Evolutionary conservation across 2,329 filamentous ascomycete genomes (phyloP), one percentile per base, ranked within the genome.

Genomic region (Beauveria asiatica): DNA sequence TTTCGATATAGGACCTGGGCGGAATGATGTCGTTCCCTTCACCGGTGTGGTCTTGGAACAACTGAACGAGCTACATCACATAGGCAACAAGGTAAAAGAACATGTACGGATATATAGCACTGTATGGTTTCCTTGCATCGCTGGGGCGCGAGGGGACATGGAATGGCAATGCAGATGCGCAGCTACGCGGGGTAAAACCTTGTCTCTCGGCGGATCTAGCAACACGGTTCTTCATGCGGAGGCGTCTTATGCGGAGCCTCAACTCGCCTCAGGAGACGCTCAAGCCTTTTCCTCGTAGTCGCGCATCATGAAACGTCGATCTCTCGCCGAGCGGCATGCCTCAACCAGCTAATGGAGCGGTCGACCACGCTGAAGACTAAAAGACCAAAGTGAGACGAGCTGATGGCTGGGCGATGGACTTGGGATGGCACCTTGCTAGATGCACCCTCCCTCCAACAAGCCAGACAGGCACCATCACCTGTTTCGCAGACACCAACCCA

Each of bases 401-500:
- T 55, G n/a, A 37, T 45, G 9, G 41, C 21, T 45, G n/a, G 33
- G 50, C 11, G 42, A 56, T 46, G 53, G 11, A 33, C 45, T 49
- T 49, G 21, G 23, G 55, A 48, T 57, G 44, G 30, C 44, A 49
- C 19, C 33, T 50, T 57, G 55, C 23, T 50, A 57, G 21, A 3
- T 13, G 45, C 55, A 57, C 55, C 55, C 55, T 57, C 55, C 55
- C 55, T 48, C 30, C 44, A 19, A 23, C 27, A 48, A 25, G n/a
- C 6, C 10, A 30, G n/a, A 39, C 17, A 19, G 21, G 23, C 51
- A 44, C 51, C 19, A 42, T 17, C 42, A 27, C 27, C 25, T 48
- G 54, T 39, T 44, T 57, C 30, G n/a, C 19, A 33, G 46, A 23
- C 42, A 13, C 42, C 21, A 48, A 37, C 13, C 4, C 27, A 11